Percentiles rank a stretch among this genome's conserved stretches.
These are phyloP conservation scores for Ogataea nitratoaversa DNA, from an alignment of 805 yeast genomes.

Conservation along the genomic window DNA sequence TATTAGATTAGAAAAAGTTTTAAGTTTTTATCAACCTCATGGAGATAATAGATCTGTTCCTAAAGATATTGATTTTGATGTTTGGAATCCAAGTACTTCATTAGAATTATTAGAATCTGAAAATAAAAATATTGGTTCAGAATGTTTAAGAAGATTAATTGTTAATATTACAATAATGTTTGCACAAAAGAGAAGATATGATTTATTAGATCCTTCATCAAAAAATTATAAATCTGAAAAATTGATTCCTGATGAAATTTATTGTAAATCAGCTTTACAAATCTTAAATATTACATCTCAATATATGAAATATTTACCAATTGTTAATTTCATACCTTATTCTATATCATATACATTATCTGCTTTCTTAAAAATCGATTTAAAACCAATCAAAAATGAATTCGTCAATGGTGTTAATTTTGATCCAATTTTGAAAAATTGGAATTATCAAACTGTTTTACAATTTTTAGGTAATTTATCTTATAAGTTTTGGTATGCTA, in stretches of 20 bases:
- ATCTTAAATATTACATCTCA: conserved; percentile 16
- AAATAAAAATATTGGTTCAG: conserved; percentile 12
- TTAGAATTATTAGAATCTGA: conserved; percentile 7
- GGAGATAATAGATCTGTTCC: conserved; percentile 24
- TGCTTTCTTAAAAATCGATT: conserved; percentile 15
- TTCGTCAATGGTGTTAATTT: conserved; percentile 10
- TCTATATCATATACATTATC: conserved; percentile 14
- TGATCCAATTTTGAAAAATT: conserved; percentile 8
- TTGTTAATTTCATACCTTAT: conserved; percentile 17
- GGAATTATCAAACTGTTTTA: conserved; percentile 12
- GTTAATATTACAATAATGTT: conserved; percentile 18
- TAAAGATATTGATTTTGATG: conserved; percentile 24
- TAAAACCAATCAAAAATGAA: conserved; percentile 14
- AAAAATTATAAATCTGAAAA: conserved; percentile 11
- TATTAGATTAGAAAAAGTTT: conserved; percentile 32
- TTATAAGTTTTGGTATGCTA: conserved; percentile 16
- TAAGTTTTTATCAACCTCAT: conserved; percentile 35
- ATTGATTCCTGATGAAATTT: conserved; percentile 16
- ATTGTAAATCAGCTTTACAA: conserved; percentile 15
- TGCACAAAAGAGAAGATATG: conserved; percentile 19
- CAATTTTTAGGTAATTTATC: conserved; percentile 8
- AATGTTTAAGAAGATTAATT: conserved; percentile 16
- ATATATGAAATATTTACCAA: conserved; percentile 12
- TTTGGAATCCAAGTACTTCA: conserved; percentile 7
- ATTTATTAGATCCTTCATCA: conserved; percentile 10